phyloP scores from a whole-genome alignment of 306 rosid species.

The Dryas drummondii region DNA sequence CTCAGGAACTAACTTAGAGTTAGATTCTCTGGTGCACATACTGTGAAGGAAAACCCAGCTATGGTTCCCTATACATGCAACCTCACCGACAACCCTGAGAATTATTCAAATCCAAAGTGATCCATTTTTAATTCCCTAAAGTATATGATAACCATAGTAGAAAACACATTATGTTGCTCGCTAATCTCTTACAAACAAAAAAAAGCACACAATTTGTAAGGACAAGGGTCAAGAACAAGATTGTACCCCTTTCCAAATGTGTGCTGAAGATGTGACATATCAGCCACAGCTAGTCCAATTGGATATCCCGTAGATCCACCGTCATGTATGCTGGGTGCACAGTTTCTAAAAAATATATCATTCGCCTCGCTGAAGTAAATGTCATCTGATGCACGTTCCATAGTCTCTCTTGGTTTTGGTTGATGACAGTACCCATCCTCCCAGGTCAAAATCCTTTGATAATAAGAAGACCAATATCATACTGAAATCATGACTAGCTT shows the following conservation, averaged over 20 bases:
- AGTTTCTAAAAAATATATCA: constrained; percentile 33
- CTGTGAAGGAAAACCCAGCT: constrained; percentile 58
- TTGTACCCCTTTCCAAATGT: constrained; percentile 76
- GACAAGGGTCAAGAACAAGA: constrained; percentile 23
- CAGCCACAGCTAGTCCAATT: constrained; percentile 49
- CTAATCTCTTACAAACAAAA: neutral
- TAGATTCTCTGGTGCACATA: constrained; percentile 33
- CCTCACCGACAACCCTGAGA: constrained; percentile 72
- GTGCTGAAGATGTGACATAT: constrained; percentile 61
- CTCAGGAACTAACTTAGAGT: constrained; percentile 43
- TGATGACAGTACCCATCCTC: constrained; percentile 65
- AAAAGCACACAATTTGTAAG: constrained; percentile 2
- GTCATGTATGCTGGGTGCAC: constrained; percentile 24
- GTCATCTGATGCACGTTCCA: constrained; percentile 35
- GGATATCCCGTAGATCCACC: constrained; percentile 43
- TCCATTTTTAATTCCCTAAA: neutral
- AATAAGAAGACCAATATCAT: constrained; percentile 26
- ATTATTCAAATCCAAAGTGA: constrained; percentile 19
- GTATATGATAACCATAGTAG: neutral
- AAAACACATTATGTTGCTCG: neutral
- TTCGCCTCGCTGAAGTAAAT: constrained; percentile 28
- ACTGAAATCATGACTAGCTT: constrained; percentile 17
- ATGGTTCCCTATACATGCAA: constrained; percentile 61
- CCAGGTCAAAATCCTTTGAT: constrained; percentile 76
- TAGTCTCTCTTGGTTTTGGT: constrained; percentile 40